Evolutionary conservation across 192 early-diverging fungal species (phyloP), one percentile per base, ranked within the genome.

Genomic region (Backusella westeae): DNA sequence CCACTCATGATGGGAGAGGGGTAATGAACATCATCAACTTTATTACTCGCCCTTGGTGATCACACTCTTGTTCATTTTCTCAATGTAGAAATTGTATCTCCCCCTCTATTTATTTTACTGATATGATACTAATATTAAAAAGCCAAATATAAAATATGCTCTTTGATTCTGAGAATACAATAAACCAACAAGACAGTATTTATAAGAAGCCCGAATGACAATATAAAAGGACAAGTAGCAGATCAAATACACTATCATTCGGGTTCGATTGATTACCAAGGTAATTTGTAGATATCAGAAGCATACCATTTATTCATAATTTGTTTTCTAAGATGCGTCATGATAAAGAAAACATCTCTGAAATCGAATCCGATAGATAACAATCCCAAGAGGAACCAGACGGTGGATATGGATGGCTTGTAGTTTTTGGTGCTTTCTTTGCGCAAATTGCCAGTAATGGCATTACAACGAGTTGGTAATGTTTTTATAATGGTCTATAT

Each of bases 371-470:
- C 46, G 46, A 49, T 1, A 19, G 4, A 49, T 19, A 17, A 19
- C 17, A 44, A 44, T 3, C 42, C 6, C n/a, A 12, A 26, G 53
- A 26, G 23, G 53, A 59, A 29, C 53, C n/a, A 9, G 82, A 83
- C 49, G 82, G 82, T 7, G 82, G 82, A 0, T 83, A 80, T 70
- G 78, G 78, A 21, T 83, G 82, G 82, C 10, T 78, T 10, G 75
- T 83, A 21, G 82, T 83, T 56, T 56, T 80, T 32, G 82, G 82
- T 44, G 82, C 78, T 26, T 80, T 83, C 69, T 73, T 77, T 72
- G 80, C 78, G 15, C 82, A 83, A 71, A 6, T 71, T 4, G 17
- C 70, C n/a, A 49, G 23, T n/a, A 46, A 32, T 71, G 70, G 70
- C 15, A 42, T 49, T 44, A 0, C 41, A 15, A 71, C 70, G 15